Base-by-base conservation (phyloP, 148 eudicot genomes). In the Vaccinium vitisidaea region DNA sequence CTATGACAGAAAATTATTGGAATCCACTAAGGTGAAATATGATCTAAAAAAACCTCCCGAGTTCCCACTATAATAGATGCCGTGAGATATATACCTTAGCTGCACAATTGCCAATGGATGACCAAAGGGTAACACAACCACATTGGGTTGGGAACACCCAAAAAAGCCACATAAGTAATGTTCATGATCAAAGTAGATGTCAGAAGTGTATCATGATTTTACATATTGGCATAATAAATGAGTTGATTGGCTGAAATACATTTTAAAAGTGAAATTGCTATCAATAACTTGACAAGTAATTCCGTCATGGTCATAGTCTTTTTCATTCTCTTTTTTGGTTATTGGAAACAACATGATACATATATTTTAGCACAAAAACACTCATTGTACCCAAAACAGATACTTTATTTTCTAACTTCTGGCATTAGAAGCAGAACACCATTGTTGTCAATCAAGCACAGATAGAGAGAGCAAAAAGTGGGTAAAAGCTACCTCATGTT, bases 141-240 rank as follows among this genome's bases (percentile, higher is more conserved):
- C 63, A 79, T 5, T 79, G 27, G 63, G 52, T 11, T 11, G 6
- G 18, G 3, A 39, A 39, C 43, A 5, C 43, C 43, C 6, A 39
- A 0, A 39, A 39, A 25, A 39, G 5, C 43, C 6, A 32, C 36
- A 32, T 32, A 80, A 52, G n/a, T 49, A 8, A 67, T 8, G 19
- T 82, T 48, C 84, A 81, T 23, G 54, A 63, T 12, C 82, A 14
- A 7, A 59, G 16, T 23, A 81, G 52, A 59, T 55, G n/a, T 82
- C 77, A 69, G 27, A 63, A 63, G 13, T 63, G 69, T n/a, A 54
- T 43, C 75, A 19, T 43, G 14, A 3, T 30, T 30, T 32, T 32
- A 1, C 36, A 53, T 23, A 25, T 32, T 32, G 36, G 36, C 2
- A 32, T 32, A 32, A 32, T 32, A 32, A 9, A 48, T 23, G 83